phyloP scores from a whole-genome alignment of 2,329 filamentous ascomycete genomes.

The Fusarium tanahbumbuense region DNA sequence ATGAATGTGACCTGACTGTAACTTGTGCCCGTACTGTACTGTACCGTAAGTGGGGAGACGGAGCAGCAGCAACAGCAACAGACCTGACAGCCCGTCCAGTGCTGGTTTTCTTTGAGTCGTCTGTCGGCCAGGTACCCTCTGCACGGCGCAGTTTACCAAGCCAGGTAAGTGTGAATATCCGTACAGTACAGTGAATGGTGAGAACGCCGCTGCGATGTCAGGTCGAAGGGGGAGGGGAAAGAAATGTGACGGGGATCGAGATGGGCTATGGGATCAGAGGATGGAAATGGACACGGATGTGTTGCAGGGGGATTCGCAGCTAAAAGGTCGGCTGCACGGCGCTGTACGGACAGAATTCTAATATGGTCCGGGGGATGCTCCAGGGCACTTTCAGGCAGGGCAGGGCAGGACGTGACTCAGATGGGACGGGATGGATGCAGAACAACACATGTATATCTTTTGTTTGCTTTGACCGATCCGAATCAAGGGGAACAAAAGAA shows the following conservation, averaged over 20 bases:
- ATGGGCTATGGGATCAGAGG: slow-evolving; percentile 39
- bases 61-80: not conserved
- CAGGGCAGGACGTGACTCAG: slow-evolving; percentile 20
- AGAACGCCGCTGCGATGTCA: slow-evolving; percentile 26
- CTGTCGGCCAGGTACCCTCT: slow-evolving; percentile 19
- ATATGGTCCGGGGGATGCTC: not conserved
- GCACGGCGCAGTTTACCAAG: slow-evolving; percentile 30
- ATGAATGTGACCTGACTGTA: slow-evolving; percentile 23
- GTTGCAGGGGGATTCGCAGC: slow-evolving; percentile 40
- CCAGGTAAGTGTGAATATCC: slow-evolving; percentile 28
- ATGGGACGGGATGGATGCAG: not conserved
- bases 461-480: not conserved
- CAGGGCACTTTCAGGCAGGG: slow-evolving; percentile 5
- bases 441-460: slow-evolving; percentile 9
- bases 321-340: slow-evolving; percentile 29
- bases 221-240: slow-evolving; percentile 29
- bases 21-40: slow-evolving; percentile 2
- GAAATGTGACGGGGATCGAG: slow-evolving; percentile 39
- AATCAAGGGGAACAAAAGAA: not conserved
- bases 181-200: slow-evolving; percentile 15
- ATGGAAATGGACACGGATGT: slow-evolving; percentile 4
- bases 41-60: slow-evolving; percentile 23
- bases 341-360: slow-evolving; percentile 12
- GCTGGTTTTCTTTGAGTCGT: slow-evolving; percentile 3
- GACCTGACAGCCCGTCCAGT: slow-evolving; percentile 12